Evolutionary conservation across 345 rosid species (phyloP).

Genomic region (Populus pruinosa): DNA sequence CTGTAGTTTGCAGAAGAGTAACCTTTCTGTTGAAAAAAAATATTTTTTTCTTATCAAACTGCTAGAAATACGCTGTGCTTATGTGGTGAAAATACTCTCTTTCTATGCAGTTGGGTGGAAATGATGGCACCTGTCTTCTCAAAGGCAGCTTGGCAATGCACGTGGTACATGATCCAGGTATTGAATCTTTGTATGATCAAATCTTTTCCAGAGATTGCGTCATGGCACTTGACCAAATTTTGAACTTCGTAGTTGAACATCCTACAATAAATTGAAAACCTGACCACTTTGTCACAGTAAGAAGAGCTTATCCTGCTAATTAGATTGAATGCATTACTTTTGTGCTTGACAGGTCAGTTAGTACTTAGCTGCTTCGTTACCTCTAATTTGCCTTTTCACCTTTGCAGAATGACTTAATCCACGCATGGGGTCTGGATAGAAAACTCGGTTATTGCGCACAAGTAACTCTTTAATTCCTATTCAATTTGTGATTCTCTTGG

Average conservation of each 20-base stretch:
- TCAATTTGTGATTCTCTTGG: neutral
- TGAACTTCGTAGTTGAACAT: neutral
- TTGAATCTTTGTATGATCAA: neutral
- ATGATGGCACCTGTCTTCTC: conserved; percentile 99
- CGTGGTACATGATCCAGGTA: conserved; percentile 96
- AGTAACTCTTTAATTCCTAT: conserved; percentile 34
- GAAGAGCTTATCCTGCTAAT: neutral
- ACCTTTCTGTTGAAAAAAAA: neutral
- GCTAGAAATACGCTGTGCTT: neutral
- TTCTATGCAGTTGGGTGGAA: conserved; percentile 81
- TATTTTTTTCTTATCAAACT: neutral
- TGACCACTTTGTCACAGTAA: neutral
- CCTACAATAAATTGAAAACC: neutral
- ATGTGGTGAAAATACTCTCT: neutral
- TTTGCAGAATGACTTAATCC: conserved; percentile 81
- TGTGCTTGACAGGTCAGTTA: neutral
- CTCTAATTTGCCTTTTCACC: neutral
- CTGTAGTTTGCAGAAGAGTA: neutral
- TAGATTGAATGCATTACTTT: neutral
- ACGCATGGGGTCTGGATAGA: conserved; percentile 90
- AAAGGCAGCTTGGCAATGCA: conserved; percentile 82
- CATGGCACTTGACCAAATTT: neutral
- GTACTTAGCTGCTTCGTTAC: neutral
- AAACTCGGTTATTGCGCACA: conserved; percentile 92
- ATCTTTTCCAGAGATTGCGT: neutral